Percentiles rank a stretch among this genome's conserved stretches.
phyloP scores from a whole-genome alignment of 2,329 filamentous ascomycete species.

The Sphaerulina vaccinii region DNA sequence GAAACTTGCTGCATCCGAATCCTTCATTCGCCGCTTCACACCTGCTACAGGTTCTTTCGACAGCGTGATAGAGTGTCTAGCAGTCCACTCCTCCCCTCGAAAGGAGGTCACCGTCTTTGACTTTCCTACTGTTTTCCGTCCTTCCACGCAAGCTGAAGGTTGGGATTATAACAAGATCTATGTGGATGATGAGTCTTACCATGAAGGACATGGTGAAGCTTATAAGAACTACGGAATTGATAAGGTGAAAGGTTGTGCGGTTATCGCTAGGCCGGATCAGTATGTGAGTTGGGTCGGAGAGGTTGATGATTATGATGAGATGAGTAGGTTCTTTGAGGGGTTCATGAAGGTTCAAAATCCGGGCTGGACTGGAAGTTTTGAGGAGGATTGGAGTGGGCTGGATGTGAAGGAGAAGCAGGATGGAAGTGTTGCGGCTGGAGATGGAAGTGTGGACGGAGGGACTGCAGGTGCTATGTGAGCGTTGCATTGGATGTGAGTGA shows the following conservation, averaged over 20 bases:
- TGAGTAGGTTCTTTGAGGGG: conserved; percentile 11
- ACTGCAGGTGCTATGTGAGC: background rate
- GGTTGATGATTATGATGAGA: conserved; percentile 32
- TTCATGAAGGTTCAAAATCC: conserved; percentile 9
- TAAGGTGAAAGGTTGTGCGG: conserved; percentile 51
- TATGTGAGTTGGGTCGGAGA: conserved; percentile 54
- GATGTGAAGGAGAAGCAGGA: background rate
- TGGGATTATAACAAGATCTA: conserved; percentile 40
- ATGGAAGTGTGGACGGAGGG: background rate
- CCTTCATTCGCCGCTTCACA: conserved; percentile 30
- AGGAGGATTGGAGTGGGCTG: background rate
- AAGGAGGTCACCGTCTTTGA: conserved; percentile 45
- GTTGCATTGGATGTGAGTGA: background rate
- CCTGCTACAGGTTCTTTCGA: conserved; percentile 40
- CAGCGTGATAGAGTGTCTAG: conserved; percentile 57
- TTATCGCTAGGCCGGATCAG: conserved; percentile 63
- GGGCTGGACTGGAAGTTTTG: background rate
- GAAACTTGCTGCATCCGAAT: background rate
- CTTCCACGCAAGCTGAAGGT: conserved; percentile 37
- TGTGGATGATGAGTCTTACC: conserved; percentile 45
- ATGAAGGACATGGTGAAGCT: conserved; percentile 43
- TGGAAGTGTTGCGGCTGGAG: background rate
- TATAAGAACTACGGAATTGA: conserved; percentile 61
- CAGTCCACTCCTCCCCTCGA: conserved; percentile 58
- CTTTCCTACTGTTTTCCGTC: conserved; percentile 45